These are phyloP conservation scores for Diddensiella caesifluorescens DNA, from an alignment of 805 yeast genomes.

Conservation along the genomic window DNA sequence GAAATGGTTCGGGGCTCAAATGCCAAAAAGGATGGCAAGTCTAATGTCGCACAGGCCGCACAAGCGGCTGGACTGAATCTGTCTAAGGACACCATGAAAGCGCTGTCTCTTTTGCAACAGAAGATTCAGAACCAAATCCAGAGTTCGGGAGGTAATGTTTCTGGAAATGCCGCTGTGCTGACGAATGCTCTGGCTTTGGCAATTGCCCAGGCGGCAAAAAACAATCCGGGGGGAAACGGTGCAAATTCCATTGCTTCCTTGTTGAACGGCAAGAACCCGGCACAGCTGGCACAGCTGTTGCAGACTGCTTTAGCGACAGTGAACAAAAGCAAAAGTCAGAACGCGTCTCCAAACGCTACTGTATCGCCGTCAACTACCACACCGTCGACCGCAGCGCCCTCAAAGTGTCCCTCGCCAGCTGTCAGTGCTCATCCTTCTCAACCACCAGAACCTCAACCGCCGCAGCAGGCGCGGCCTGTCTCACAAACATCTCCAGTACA, in stretches of 20 bases:
- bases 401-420: slow-evolving; percentile 5
- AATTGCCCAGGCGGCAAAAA: slow-evolving; percentile 84
- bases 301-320: slow-evolving; percentile 21
- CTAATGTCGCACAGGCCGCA: slow-evolving; percentile 11
- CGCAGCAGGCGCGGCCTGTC: slow-evolving; percentile 4
- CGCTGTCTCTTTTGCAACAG: slow-evolving; percentile 78
- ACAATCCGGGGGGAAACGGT: slow-evolving; percentile 32
- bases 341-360: slow-evolving; percentile 4
- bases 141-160: slow-evolving; percentile 71
- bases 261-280: slow-evolving; percentile 23
- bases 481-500: slow-evolving; percentile 2
- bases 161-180: slow-evolving; percentile 74
- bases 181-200: slow-evolving; percentile 93
- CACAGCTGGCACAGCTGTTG: slow-evolving; percentile 22
- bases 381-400: slow-evolving; percentile 1
- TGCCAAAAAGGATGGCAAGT: not conserved
- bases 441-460: slow-evolving; percentile 1
- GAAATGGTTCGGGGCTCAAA: not conserved
- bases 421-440: slow-evolving; percentile 1
- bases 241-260: slow-evolving; percentile 22
- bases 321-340: slow-evolving; percentile 7
- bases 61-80: slow-evolving; percentile 26
- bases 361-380: slow-evolving; percentile 5
- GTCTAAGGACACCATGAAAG: slow-evolving; percentile 60
- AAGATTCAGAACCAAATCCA: slow-evolving; percentile 77